phyloP scores from a whole-genome alignment of 2,329 filamentous ascomycete species.

The Teratosphaeria destructans region DNA sequence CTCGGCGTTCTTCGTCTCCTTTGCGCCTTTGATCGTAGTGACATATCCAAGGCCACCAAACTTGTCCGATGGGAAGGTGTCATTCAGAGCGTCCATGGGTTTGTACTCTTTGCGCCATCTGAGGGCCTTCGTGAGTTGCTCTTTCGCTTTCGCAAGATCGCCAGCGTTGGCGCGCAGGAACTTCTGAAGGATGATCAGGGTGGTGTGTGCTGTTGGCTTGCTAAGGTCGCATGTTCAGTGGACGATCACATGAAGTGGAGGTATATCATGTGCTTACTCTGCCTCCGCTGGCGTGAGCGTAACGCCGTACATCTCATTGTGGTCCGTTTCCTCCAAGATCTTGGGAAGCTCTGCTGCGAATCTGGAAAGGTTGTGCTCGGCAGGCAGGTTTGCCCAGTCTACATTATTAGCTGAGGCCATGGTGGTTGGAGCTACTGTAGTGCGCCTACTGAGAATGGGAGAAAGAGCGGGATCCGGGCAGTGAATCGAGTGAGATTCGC shows the following conservation, averaged over 20 bases:
- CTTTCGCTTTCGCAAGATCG: slow-evolving; percentile 60
- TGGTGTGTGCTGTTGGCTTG: slow-evolving; percentile 50
- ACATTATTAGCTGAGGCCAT: not conserved
- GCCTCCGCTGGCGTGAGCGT: slow-evolving; percentile 37
- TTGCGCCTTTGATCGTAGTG: slow-evolving; percentile 53
- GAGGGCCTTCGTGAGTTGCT: slow-evolving; percentile 69
- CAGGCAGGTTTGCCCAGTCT: slow-evolving; percentile 1
- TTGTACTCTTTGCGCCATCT: slow-evolving; percentile 72
- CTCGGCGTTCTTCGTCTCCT: slow-evolving; percentile 44
- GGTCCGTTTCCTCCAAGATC: slow-evolving; percentile 46
- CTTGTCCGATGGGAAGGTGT: slow-evolving; percentile 54
- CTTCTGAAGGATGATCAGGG: slow-evolving; percentile 80
- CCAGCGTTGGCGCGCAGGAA: slow-evolving; percentile 84
- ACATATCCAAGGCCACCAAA: slow-evolving; percentile 75
- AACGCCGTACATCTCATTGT: slow-evolving; percentile 83
- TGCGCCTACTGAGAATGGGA: not conserved
- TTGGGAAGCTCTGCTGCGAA: slow-evolving; percentile 49
- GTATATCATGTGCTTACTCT: slow-evolving; percentile 20
- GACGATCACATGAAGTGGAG: slow-evolving; percentile 17
- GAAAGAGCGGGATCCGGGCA: not conserved
- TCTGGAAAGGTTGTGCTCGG: slow-evolving; percentile 9
- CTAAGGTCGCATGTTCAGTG: slow-evolving; percentile 8
- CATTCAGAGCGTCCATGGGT: slow-evolving; percentile 53
- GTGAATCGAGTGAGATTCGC: not conserved
- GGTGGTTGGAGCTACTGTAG: not conserved